Percentiles rank a stretch among this genome's conserved stretches.
Evolutionary conservation across 257 asterid species (phyloP).

Genomic region (Nicotiana sylvestris): DNA sequence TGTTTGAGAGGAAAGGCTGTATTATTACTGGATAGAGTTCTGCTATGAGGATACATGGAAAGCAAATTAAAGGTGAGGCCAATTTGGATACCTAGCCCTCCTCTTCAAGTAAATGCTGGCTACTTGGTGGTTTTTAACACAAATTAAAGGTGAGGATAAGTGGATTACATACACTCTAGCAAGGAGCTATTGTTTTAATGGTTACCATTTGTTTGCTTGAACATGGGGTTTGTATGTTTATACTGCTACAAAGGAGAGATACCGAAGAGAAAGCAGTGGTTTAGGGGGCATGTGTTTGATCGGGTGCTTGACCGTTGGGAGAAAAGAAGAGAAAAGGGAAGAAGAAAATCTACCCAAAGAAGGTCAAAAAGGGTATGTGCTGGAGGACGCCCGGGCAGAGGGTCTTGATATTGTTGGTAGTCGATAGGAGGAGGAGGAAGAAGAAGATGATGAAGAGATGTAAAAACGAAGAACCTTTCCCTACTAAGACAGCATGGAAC

Average conservation of each 20-base stretch:
- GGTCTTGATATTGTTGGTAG: conserved; percentile 6
- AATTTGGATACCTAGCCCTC: background rate
- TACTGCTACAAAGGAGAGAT: background rate
- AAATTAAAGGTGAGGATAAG: too few species aligned
- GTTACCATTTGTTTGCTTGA: background rate
- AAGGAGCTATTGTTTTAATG: background rate
- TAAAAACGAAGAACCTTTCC: background rate
- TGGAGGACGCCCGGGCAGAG: background rate
- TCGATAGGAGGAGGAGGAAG: background rate
- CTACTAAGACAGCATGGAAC: background rate
- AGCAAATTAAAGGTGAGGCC: background rate
- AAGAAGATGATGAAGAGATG: background rate
- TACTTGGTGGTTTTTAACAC: background rate
- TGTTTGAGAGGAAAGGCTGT: background rate
- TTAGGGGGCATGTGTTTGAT: background rate
- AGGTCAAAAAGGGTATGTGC: background rate
- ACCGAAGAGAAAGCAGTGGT: background rate
- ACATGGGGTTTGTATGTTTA: background rate
- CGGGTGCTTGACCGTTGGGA: background rate
- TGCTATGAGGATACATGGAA: background rate
- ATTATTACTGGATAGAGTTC: background rate
- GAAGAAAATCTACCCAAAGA: background rate
- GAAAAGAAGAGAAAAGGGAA: background rate
- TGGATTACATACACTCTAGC: background rate
- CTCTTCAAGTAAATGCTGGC: background rate